Percentiles rank a stretch among this genome's conserved stretches.
These are phyloP conservation scores for Phytophthora sp. DNA, from an alignment of 352 stramenopile species.

Conservation along the genomic window DNA sequence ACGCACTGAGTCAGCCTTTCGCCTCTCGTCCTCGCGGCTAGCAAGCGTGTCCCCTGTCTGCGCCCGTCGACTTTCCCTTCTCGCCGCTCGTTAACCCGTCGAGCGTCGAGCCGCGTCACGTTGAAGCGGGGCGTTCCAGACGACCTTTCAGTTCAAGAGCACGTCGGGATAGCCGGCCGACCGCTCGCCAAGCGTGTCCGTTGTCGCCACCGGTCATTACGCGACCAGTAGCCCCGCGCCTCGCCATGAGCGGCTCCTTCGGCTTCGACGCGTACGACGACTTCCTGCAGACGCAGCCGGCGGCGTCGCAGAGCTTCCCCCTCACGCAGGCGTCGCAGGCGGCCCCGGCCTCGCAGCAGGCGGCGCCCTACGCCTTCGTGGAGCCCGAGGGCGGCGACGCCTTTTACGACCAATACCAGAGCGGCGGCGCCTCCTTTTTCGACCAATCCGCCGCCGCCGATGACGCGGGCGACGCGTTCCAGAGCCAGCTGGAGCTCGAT, in stretches of 20 bases:
- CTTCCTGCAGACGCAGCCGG: constrained; percentile 63
- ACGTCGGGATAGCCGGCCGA: no score
- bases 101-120: no score
- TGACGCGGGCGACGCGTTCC: constrained; percentile 33
- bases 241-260: constrained; percentile 47
- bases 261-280: constrained; percentile 58
- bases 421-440: constrained; percentile 26
- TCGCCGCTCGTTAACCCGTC: no score
- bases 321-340: constrained; percentile 48
- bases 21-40: no score
- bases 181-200: no score
- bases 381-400: constrained; percentile 47
- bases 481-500: constrained; percentile 48
- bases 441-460: constrained; percentile 29
- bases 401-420: constrained; percentile 76
- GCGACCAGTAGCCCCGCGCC: constrained; percentile 1
- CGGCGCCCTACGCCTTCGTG: constrained; percentile 67
- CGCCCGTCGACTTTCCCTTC: no score
- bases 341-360: constrained; percentile 39
- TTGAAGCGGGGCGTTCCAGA: no score
- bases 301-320: constrained; percentile 47
- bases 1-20: no score
- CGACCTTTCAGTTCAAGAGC: no score
- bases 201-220: no score
- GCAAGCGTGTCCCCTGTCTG: no score